Evolutionary conservation across 129 eudicot species (phyloP), one percentile per base, ranked within the genome.

Genomic region (Dittrichia graveolens): DNA sequence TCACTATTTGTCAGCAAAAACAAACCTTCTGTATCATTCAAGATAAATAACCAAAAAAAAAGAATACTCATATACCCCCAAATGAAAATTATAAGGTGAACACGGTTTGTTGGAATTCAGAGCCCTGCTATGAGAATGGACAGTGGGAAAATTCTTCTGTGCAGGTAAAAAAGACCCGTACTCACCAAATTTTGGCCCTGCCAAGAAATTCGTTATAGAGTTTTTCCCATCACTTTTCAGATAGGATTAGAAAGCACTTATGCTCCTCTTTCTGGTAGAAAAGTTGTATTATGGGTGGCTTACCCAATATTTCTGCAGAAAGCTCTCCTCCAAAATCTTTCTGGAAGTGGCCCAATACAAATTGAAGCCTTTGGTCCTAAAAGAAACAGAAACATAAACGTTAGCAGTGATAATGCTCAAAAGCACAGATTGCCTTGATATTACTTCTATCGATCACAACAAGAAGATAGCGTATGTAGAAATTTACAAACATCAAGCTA

Each of bases 151-250:
- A 35, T 86, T 84, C 58, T 83, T 86, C 47, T 86, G 19, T 39
- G 49, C 62, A 67, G 97, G 97, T 81, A 95, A 81, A 75, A 95
- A 95, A 1, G 99, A 88, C 69, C 99, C 99, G 78, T 95, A 95
- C 40, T 79, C 91, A 69, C 99, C 99, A 73, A 4, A 85, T 64
- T 63, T 71, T 58, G 96, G 83, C 82, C 99, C 99, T 95, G 87
- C n/a, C 72, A 86, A 80, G 57, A 78, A 55, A 50, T 37, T 44
- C 11, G 47, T 66, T 73, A 58, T 57, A 69, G 74, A 44, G 37
- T 24, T 14, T 50, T 68, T 45, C 45, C 74, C 60, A 34, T 59
- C 80, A 73, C 61, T 66, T 42, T 62, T 52, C 41, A 46, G 37
- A 35, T 42, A 50, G 79, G 61, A 67, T 42, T 50, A 40, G 31